Evolutionary conservation across 495 filamentous ascomycete genomes (phyloP), one percentile per base, ranked within the genome.

Genomic region (Xylaria nigripes): DNA sequence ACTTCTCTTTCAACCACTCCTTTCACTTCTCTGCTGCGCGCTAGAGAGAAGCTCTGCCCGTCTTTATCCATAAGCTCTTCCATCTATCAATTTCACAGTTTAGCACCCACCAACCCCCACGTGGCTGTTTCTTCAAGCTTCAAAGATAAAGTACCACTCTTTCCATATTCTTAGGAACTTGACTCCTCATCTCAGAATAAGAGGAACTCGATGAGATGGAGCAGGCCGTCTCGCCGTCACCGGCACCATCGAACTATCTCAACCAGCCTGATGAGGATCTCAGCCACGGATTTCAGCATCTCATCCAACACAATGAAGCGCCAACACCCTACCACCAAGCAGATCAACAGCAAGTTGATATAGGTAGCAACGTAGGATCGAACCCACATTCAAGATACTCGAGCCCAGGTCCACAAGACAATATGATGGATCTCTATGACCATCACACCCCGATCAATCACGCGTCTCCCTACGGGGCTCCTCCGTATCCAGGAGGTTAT

Each of bases 271-370:
- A 65, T 34, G 75, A 76, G 19, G 60, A 72, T 43, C 65, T 78
- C n/a, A 64, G 70, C 16, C 69, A 71, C 61, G 70, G 72, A 48
- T 64, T 75, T 40, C 72, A 78, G 36, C 67, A 79, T 32, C 52
- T 76, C 13, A 58, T 77, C 34, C 72, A 76, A 56, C 76, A 80
- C 54, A 81, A 76, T 59, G 59, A 74, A n/a, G 51, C 61, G 22
- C 51, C 60, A 27, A 56, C 67, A 13, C 57, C 66, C 12, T 65
- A 65, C 52, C 63, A 52, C 19, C 59, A 70, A 18, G 4, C 61
- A 21, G 45, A 62, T 24, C 64, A 64, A 16, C 48, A 38, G 12
- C 38, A 59, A 6, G 41, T 57, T 13, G 61, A 66, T n/a, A 57
- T 60, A 40, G 41, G 59, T 12, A 62, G 56, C 42, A 68, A 70